A percentile compares a stretch with the other conserved stretches of the same genome.
Evolutionary conservation across 352 stramenopile species (phyloP).

Genomic region (Phytophthora melonis): DNA sequence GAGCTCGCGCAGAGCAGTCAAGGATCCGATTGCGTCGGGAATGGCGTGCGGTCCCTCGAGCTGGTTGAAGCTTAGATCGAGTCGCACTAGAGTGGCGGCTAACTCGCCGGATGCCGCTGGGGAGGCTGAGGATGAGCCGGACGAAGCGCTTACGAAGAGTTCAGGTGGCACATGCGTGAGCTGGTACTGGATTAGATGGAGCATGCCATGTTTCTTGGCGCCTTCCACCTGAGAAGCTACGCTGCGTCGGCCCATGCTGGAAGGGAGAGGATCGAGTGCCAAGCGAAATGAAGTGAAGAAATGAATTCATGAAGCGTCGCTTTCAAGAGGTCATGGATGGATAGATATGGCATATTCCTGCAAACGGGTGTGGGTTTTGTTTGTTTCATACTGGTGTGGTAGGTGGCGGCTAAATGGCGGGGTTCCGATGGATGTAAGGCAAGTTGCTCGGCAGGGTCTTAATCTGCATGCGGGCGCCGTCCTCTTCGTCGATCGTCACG

Average conservation of each 20-base stretch:
- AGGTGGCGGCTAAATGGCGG: slow-evolving; percentile 72
- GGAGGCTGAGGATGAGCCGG: slow-evolving; percentile 20
- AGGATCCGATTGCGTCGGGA: slow-evolving; percentile 59
- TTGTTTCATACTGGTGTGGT: neutral
- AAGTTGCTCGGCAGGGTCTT: slow-evolving; percentile 93
- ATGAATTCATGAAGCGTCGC: slow-evolving; percentile 30
- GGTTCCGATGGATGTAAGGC: slow-evolving; percentile 95
- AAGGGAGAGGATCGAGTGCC: slow-evolving; percentile 1
- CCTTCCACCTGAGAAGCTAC: slow-evolving; percentile 66
- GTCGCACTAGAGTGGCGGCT: slow-evolving; percentile 52
- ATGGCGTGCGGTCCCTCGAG: slow-evolving; percentile 51
- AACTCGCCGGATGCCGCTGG: slow-evolving; percentile 38
- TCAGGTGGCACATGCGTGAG: slow-evolving; percentile 53
- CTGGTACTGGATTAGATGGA: slow-evolving; percentile 62
- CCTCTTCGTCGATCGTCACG: slow-evolving; percentile 92
- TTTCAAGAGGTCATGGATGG: slow-evolving; percentile 24
- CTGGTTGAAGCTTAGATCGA: slow-evolving; percentile 89
- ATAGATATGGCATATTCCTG: slow-evolving; percentile 25
- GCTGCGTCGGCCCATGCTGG: slow-evolving; percentile 44
- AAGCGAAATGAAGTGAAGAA: slow-evolving; percentile 2
- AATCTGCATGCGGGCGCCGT: slow-evolving; percentile 87
- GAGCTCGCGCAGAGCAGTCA: slow-evolving; percentile 75
- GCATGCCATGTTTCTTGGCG: slow-evolving; percentile 64
- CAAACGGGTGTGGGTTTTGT: neutral
- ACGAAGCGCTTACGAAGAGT: slow-evolving; percentile 36